phyloP scores from a whole-genome alignment of 352 stramenopile species.

The Phytopythium sindhum region DNA sequence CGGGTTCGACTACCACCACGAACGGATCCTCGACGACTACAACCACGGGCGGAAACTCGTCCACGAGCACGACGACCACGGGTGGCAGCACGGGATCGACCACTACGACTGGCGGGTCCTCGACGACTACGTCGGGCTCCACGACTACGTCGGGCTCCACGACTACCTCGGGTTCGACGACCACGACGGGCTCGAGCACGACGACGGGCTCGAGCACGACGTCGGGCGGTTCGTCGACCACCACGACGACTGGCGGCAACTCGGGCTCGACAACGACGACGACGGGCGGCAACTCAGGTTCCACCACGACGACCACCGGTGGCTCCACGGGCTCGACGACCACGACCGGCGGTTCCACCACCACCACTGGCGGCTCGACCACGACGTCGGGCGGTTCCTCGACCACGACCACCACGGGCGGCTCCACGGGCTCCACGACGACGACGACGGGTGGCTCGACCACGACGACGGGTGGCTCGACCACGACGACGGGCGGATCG shows the following conservation, averaged over 20 bases:
- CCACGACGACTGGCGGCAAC: constrained; percentile 10
- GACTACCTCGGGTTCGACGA: constrained; percentile 3
- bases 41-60: neutral
- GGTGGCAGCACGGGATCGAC: constrained; percentile 7
- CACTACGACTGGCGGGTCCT: constrained; percentile 7
- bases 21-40: neutral
- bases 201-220: constrained; percentile 8
- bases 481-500: neutral
- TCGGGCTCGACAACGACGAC: constrained; percentile 9
- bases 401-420: constrained; percentile 9
- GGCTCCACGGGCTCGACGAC: constrained; percentile 4
- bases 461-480: neutral
- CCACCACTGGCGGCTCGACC: constrained; percentile 1
- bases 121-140: constrained; percentile 3
- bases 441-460: neutral
- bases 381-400: constrained; percentile 3
- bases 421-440: constrained; percentile 9
- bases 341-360: constrained; percentile 2
- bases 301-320: neutral
- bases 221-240: constrained; percentile 1
- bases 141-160: constrained; percentile 4
- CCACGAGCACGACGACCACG: constrained; percentile 11
- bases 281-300: neutral
- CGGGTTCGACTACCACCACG: constrained; percentile 9
- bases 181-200: neutral